A percentile compares a stretch with the other conserved stretches of the same genome.
Evolutionary conservation across 768 basidiomycete species (phyloP).

Genomic region (Inosperma sp.): DNA sequence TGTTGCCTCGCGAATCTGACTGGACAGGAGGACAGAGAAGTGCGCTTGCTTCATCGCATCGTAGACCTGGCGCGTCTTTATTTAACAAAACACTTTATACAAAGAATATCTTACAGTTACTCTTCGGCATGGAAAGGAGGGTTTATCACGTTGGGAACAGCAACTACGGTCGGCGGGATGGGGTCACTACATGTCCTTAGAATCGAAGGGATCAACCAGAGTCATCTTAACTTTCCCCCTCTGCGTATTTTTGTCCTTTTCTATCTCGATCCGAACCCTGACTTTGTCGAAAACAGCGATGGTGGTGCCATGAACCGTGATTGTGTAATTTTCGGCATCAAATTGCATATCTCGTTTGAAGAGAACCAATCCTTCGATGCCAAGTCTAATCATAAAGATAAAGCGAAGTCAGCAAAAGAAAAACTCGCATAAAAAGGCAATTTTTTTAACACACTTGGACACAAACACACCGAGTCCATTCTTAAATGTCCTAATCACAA

Average conservation of each 20-base stretch:
- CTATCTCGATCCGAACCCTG: conserved; percentile 82
- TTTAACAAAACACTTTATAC: no score
- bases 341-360: conserved; percentile 90
- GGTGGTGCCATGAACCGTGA: conserved; percentile 58
- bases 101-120: no score
- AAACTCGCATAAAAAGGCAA: background rate
- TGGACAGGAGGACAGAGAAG: no score
- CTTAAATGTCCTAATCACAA: conserved; percentile 88
- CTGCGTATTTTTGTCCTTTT: conserved; percentile 93
- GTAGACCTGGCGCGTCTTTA: no score
- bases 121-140: no score
- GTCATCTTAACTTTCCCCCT: conserved; percentile 86
- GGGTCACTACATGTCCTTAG: conserved; percentile 36
- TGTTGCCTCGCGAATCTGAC: no score
- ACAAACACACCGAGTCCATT: conserved; percentile 98
- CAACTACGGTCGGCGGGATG: no score
- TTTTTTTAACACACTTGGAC: conserved; percentile 59
- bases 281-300: conserved; percentile 95
- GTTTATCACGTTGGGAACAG: no score
- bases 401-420: background rate
- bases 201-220: conserved; percentile 63
- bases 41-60: no score
- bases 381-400: conserved; percentile 51
- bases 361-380: conserved; percentile 89
- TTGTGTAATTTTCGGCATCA: conserved; percentile 86